phyloP scores from a whole-genome alignment of 2,329 filamentous ascomycete genomes.

The Sporothrix dimorphospora region DNA sequence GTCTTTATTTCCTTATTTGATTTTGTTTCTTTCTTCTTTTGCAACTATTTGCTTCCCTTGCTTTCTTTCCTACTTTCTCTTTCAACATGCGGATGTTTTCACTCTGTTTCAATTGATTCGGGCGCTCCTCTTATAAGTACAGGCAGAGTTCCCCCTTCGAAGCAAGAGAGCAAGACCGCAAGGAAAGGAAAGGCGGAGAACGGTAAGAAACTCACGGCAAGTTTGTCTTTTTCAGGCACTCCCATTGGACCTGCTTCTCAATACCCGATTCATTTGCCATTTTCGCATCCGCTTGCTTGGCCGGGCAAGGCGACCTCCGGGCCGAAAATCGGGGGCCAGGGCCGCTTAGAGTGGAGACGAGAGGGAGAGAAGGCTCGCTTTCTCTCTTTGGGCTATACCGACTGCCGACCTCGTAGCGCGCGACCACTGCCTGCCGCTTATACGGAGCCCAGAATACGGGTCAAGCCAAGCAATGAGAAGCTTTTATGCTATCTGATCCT shows the following conservation, averaged over 20 bases:
- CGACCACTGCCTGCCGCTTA: not conserved
- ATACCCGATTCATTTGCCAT: not conserved
- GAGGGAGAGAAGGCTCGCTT: not conserved
- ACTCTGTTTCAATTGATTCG: not conserved
- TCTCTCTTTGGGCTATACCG: not conserved
- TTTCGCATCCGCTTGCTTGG: slow-evolving; percentile 2
- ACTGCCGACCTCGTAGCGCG: not conserved
- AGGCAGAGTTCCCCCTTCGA: too few relatives aligned
- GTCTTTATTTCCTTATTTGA: not conserved
- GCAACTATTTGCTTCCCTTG: not conserved
- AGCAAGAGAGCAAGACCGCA: too few relatives aligned
- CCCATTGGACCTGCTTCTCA: not conserved
- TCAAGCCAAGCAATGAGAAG: not conserved
- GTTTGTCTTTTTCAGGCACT: not conserved
- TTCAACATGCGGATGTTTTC: not conserved
- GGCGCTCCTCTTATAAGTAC: not conserved
- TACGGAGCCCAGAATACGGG: not conserved
- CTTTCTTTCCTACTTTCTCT: not conserved
- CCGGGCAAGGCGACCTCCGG: slow-evolving; percentile 1
- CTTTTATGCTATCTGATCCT: not conserved
- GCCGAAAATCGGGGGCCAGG: slow-evolving; percentile 14
- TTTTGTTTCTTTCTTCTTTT: not conserved
- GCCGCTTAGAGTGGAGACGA: not conserved
- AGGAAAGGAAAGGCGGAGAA: not conserved
- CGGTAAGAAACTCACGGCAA: not conserved